These are phyloP conservation scores for Saturnispora besseyi DNA, from an alignment of 805 yeast species.

Conservation along the genomic window DNA sequence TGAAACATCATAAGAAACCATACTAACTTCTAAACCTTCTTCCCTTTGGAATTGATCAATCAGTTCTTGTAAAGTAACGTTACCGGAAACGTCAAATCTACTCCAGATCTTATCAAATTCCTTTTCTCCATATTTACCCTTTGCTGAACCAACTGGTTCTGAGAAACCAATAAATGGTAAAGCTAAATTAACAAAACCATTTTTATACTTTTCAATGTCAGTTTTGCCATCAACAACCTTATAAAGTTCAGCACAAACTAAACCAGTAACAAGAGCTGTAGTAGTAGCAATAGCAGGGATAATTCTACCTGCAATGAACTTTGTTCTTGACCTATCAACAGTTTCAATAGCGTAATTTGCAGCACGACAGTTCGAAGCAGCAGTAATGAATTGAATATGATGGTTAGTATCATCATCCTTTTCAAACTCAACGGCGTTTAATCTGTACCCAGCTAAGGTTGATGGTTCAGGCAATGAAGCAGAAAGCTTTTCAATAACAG, in stretches of 20 bases:
- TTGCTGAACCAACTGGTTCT: constrained; percentile 84
- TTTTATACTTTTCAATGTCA: constrained; percentile 78
- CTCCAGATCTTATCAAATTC: constrained; percentile 91
- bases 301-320: constrained; percentile 95
- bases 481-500: constrained; percentile 59
- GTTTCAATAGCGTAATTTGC: constrained; percentile 79
- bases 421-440: constrained; percentile 89
- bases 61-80: constrained; percentile 39
- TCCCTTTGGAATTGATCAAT: constrained; percentile 53
- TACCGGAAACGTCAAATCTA: constrained; percentile 74
- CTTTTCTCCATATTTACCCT: constrained; percentile 71
- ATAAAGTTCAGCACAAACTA: constrained; percentile 84
- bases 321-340: constrained; percentile 84
- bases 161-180: constrained; percentile 95
- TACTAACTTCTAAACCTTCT: constrained; percentile 80
- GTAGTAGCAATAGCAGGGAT: constrained; percentile 99
- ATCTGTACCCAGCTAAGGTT: constrained; percentile 77
- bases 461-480: constrained; percentile 83
- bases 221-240: constrained; percentile 74
- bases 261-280: constrained; percentile 94
- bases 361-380: constrained; percentile 96
- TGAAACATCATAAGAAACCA: constrained; percentile 88
- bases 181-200: constrained; percentile 87
- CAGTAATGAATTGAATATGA: constrained; percentile 91
- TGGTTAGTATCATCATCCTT: constrained; percentile 96